phyloP scores from a whole-genome alignment of 192 early-diverging fungal species.

The Kickxella alabastrina region DNA sequence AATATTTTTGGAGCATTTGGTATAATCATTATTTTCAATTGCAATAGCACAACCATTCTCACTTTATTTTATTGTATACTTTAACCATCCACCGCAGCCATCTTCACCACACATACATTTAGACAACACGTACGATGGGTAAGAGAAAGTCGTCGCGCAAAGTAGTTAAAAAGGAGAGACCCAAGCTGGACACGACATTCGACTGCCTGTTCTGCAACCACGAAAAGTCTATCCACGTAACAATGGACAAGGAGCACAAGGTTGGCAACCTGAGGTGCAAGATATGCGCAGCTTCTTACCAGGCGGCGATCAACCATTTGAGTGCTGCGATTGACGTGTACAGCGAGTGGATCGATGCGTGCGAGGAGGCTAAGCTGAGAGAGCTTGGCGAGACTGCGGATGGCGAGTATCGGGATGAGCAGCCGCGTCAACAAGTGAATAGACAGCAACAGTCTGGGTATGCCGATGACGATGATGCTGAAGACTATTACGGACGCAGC shows the following conservation, averaged over 20 bases:
- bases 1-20: too few species aligned
- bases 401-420: not conserved
- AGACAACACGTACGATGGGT: too few species aligned
- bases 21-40: too few species aligned
- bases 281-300: constrained; percentile 71
- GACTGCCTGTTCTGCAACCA: constrained; percentile 86
- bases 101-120: too few species aligned
- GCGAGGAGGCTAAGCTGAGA: constrained; percentile 57
- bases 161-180: constrained; percentile 58
- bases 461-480: not conserved
- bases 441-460: not conserved
- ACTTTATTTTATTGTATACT: too few species aligned
- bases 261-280: constrained; percentile 78
- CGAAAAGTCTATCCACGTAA: constrained; percentile 69
- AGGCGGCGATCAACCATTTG: constrained; percentile 65
- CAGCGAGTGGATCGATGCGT: constrained; percentile 84
- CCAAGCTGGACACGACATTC: constrained; percentile 69
- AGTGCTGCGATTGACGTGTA: constrained; percentile 87
- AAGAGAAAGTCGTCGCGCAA: constrained; percentile 77
- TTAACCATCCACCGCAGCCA: too few species aligned
- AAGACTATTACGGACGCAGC: too few species aligned
- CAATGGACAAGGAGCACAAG: constrained; percentile 64
- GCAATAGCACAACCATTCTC: too few species aligned
- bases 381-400: constrained; percentile 4
- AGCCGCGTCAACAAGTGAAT: not conserved